phyloP scores from a whole-genome alignment of 768 basidiomycete species.

The Kwoniella pini region DNA sequence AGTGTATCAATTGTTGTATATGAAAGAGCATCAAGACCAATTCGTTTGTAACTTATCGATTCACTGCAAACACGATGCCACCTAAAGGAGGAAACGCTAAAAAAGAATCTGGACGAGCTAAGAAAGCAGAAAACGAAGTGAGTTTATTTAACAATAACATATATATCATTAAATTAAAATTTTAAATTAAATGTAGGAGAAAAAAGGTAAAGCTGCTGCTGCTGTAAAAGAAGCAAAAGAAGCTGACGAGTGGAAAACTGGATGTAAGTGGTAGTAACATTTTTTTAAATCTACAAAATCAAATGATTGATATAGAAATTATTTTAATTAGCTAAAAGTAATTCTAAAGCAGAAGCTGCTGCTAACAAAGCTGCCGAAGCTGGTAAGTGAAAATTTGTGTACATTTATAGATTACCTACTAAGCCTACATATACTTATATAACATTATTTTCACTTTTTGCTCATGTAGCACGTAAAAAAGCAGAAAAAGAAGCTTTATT shows the following conservation, averaged over 20 bases:
- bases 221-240: constrained; percentile 48
- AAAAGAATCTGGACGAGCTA: constrained; percentile 85
- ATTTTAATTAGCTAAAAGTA: constrained; percentile 47
- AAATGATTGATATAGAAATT: too few species aligned
- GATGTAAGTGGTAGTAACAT: too few species aligned
- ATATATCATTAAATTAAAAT: too few species aligned
- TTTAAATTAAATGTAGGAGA: constrained; percentile 1
- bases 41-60: too few species aligned
- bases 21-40: too few species aligned
- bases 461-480: constrained; percentile 73
- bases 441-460: too few species aligned
- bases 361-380: constrained; percentile 50
- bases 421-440: too few species aligned
- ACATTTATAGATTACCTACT: too few species aligned
- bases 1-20: too few species aligned
- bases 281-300: too few species aligned
- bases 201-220: constrained; percentile 47
- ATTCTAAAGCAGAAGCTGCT: constrained; percentile 45
- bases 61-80: constrained; percentile 61
- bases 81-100: constrained; percentile 84
- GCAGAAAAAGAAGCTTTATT: constrained; percentile 80
- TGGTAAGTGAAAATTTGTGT: constrained; percentile 25
- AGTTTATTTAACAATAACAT: too few species aligned
- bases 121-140: constrained; percentile 60
- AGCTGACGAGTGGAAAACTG: constrained; percentile 64